phyloP scores from a whole-genome alignment of 1,139 yeast genomes.

The Yamadazyma atmosphaerica region DNA sequence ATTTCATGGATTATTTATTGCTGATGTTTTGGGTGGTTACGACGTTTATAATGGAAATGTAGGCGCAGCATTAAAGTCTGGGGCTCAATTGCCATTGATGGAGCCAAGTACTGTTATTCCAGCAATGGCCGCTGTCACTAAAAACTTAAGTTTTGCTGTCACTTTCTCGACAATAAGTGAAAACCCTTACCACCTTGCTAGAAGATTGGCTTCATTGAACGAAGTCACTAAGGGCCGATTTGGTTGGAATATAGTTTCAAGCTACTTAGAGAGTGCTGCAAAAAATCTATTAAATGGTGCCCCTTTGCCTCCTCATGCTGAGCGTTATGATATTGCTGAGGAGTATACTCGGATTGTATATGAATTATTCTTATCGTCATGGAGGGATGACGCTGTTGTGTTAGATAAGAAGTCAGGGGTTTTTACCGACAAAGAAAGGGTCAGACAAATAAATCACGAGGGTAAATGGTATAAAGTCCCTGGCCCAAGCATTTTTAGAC shows the following conservation, averaged over 20 bases:
- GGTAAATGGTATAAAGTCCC: slow-evolving; percentile 44
- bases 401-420: slow-evolving; percentile 31
- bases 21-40: slow-evolving; percentile 48
- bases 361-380: slow-evolving; percentile 40
- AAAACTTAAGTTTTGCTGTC: slow-evolving; percentile 39
- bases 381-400: slow-evolving; percentile 48
- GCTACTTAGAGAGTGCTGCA: slow-evolving; percentile 42
- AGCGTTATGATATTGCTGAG: slow-evolving; percentile 42
- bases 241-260: slow-evolving; percentile 47
- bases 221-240: slow-evolving; percentile 45
- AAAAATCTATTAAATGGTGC: slow-evolving; percentile 36
- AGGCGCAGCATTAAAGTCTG: slow-evolving; percentile 36
- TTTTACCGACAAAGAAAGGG: slow-evolving; percentile 38
- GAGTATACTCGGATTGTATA: slow-evolving; percentile 43
- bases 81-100: slow-evolving; percentile 45
- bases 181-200: slow-evolving; percentile 44
- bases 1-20: slow-evolving; percentile 45
- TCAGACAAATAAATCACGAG: slow-evolving; percentile 40
- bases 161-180: slow-evolving; percentile 47
- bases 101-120: slow-evolving; percentile 45
- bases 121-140: slow-evolving; percentile 45
- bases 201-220: slow-evolving; percentile 44
- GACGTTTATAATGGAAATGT: slow-evolving; percentile 40
- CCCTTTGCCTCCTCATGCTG: slow-evolving; percentile 37
- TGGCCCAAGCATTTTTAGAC: slow-evolving; percentile 46